Evolutionary conservation across 169 alveolate species (phyloP).

Genomic region (Cryptosporidium viatorum): DNA sequence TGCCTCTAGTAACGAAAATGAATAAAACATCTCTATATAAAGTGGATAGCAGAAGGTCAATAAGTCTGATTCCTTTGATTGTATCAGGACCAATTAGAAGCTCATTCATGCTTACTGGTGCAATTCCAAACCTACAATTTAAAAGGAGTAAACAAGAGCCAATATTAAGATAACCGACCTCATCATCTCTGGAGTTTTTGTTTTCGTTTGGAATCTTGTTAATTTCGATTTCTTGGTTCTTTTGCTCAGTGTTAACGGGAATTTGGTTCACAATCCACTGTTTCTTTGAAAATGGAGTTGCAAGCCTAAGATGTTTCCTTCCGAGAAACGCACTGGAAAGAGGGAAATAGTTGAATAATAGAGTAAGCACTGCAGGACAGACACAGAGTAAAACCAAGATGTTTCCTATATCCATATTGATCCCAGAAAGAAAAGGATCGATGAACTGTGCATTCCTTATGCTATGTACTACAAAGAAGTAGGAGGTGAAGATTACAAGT

Average conservation of each 20-base stretch:
- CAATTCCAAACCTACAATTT: conserved; percentile 74
- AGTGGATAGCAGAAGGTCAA: conserved; percentile 69
- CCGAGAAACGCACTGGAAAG: conserved; percentile 72
- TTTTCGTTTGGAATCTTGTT: background rate
- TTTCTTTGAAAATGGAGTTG: conserved; percentile 66
- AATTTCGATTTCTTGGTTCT: conserved; percentile 26
- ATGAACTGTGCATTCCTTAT: conserved; percentile 47
- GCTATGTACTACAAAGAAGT: conserved; percentile 41
- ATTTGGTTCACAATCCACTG: conserved; percentile 55
- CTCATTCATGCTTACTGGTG: conserved; percentile 76
- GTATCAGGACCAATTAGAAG: conserved; percentile 78
- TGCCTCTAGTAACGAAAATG: conserved; percentile 63
- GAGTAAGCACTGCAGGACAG: conserved; percentile 50
- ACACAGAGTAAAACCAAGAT: conserved; percentile 56
- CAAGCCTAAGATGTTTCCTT: conserved; percentile 64
- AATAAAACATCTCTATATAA: conserved; percentile 66
- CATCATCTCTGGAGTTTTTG: conserved; percentile 38
- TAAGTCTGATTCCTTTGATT: conserved; percentile 70
- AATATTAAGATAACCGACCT: conserved; percentile 55
- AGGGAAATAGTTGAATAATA: conserved; percentile 60
- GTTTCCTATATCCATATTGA: conserved; percentile 20
- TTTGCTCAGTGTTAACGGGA: conserved; percentile 42
- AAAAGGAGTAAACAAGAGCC: conserved; percentile 63
- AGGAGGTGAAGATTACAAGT: conserved; percentile 41
- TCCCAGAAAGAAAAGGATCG: conserved; percentile 37